Conservation (phyloP, 176 grass and related monocot species). For the Carex pumila region DNA sequence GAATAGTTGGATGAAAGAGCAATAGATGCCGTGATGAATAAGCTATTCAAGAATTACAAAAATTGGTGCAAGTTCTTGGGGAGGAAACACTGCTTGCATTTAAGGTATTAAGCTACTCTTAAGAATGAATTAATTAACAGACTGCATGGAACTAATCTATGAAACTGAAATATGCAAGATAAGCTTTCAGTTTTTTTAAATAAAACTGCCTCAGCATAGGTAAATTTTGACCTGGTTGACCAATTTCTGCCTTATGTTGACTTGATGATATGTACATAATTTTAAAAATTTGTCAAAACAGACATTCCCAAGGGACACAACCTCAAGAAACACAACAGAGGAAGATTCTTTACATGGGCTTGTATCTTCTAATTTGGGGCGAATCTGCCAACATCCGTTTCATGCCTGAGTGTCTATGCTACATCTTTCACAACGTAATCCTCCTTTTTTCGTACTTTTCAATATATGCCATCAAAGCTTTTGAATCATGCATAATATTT, state of each 20-base stretch:
- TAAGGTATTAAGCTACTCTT: slow-evolving; percentile 15
- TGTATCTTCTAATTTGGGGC: slow-evolving; percentile 97
- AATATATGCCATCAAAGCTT: not conserved
- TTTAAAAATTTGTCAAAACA: slow-evolving; percentile 17
- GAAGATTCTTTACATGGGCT: slow-evolving; percentile 80
- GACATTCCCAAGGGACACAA: slow-evolving; percentile 64
- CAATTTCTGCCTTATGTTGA: not conserved
- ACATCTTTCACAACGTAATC: slow-evolving; percentile 93
- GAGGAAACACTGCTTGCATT: slow-evolving; percentile 75
- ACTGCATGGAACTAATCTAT: slow-evolving; percentile 5
- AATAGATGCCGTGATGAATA: slow-evolving; percentile 72
- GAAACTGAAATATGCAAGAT: not conserved
- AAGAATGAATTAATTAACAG: not conserved
- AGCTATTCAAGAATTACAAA: slow-evolving; percentile 89
- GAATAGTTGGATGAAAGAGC: slow-evolving; percentile 83
- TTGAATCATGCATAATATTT: not conserved
- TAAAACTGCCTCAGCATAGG: not conserved
- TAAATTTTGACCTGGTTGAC: not conserved
- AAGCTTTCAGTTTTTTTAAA: not conserved
- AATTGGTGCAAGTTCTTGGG: slow-evolving; percentile 98
- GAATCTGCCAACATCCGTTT: slow-evolving; percentile 87
- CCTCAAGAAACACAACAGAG: slow-evolving; percentile 67
- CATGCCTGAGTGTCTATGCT: slow-evolving; percentile 93
- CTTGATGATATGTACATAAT: not conserved
- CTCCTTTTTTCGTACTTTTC: not conserved